Conservation (phyloP, 495 filamentous ascomycete species). For the Neurospora sp. region DNA sequence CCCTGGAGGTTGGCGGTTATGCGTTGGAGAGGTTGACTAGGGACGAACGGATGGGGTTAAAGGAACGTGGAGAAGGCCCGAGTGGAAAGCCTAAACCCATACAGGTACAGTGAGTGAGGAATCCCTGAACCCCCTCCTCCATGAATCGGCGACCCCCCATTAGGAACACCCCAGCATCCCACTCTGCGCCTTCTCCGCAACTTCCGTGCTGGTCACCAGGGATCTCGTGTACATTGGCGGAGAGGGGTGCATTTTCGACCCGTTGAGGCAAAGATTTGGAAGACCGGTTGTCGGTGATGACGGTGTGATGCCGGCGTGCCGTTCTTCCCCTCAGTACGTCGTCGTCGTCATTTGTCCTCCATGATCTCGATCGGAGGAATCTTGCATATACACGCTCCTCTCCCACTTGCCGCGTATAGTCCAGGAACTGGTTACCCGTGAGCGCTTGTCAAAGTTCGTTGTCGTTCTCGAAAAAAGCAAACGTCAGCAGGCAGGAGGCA, state of each 20-base stretch:
- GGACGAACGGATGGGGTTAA: background rate
- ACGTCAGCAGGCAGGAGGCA: background rate
- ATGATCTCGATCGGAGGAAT: background rate
- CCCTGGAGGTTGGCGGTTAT: background rate
- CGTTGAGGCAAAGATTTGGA: background rate
- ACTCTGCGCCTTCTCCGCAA: background rate
- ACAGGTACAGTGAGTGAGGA: background rate
- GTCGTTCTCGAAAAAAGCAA: background rate
- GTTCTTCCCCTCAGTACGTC: background rate
- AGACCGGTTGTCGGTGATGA: background rate
- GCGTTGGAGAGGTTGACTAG: background rate
- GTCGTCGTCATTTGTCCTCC: background rate
- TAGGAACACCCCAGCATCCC: background rate
- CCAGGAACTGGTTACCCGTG: background rate
- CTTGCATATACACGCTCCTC: background rate
- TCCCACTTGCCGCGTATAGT: background rate
- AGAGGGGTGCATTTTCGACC: background rate
- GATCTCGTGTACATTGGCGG: background rate
- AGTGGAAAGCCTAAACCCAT: background rate
- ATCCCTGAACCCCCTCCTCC: background rate
- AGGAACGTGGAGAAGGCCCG: background rate
- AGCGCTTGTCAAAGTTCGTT: background rate
- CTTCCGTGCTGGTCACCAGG: background rate
- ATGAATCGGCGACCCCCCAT: background rate
- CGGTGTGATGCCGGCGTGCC: background rate